These are phyloP conservation scores for Adiantum capillusveneris DNA, from an alignment of 75 land plant species.

Conservation along the genomic window DNA sequence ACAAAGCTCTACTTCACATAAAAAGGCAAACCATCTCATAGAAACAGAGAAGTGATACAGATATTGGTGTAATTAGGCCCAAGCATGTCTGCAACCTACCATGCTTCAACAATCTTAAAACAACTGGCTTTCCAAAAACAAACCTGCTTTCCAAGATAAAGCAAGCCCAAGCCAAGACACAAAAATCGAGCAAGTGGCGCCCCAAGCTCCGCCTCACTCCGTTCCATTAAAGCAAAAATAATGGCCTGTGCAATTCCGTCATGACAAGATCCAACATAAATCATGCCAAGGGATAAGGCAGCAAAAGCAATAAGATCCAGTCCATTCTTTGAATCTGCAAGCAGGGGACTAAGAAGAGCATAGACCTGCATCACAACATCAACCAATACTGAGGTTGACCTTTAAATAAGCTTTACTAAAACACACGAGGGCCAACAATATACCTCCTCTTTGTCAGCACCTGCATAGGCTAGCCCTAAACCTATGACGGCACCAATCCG, in stretches of 20 bases:
- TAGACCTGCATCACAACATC: constrained; percentile 45
- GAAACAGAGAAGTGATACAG: no score
- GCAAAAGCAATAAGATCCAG: constrained; percentile 91
- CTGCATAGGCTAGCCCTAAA: constrained; percentile 75
- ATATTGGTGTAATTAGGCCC: no score
- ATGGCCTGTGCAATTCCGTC: constrained; percentile 93
- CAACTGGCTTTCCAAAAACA: no score
- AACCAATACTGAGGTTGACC: constrained; percentile 2
- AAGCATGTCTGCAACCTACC: no score
- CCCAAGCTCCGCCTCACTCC: constrained; percentile 79
- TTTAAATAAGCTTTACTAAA: background rate
- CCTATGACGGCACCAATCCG: constrained; percentile 90
- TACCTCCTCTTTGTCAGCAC: constrained; percentile 70
- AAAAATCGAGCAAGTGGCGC: constrained; percentile 74
- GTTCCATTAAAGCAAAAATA: constrained; percentile 87
- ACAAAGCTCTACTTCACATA: no score
- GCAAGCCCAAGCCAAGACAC: constrained; percentile 89
- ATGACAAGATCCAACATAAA: constrained; percentile 95
- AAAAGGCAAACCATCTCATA: no score
- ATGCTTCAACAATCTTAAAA: no score
- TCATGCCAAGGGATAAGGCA: constrained; percentile 76
- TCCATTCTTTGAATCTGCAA: constrained; percentile 63
- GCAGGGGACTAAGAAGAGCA: constrained; percentile 45
- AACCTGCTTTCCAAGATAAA: constrained; percentile 98
- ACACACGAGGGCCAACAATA: background rate